Evolutionary conservation across 2,329 filamentous ascomycete species (phyloP).

Genomic region (Podosphaera xanthii): DNA sequence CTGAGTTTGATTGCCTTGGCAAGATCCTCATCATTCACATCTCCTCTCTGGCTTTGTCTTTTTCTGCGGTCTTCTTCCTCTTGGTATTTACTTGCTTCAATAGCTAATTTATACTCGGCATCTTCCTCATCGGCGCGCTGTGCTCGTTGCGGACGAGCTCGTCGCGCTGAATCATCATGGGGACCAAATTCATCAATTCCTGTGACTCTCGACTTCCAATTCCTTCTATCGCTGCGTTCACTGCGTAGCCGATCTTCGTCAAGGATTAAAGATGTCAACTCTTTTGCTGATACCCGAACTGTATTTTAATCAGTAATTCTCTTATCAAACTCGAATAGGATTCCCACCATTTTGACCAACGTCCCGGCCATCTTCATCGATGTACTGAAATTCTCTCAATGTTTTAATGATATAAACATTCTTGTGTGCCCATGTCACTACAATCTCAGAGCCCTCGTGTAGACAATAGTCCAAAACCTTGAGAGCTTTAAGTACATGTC

Average conservation of each 20-base stretch:
- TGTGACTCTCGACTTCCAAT: slow-evolving; percentile 90
- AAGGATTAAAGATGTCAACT: slow-evolving; percentile 73
- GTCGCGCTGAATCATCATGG: slow-evolving; percentile 17
- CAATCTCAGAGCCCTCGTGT: slow-evolving; percentile 86
- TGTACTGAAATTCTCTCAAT: slow-evolving; percentile 83
- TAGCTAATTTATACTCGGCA: slow-evolving; percentile 67
- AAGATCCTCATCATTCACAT: slow-evolving; percentile 57
- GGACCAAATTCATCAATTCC: slow-evolving; percentile 65
- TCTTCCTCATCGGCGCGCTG: slow-evolving; percentile 56
- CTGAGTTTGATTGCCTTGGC: slow-evolving; percentile 90
- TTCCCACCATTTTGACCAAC: slow-evolving; percentile 76
- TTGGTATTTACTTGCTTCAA: slow-evolving; percentile 87
- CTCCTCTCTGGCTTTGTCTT: slow-evolving; percentile 36
- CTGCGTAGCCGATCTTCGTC: slow-evolving; percentile 82
- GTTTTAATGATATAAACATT: slow-evolving; percentile 99
- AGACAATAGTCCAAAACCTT: slow-evolving; percentile 97
- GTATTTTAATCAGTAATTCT: slow-evolving; percentile 11
- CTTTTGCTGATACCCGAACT: slow-evolving; percentile 93
- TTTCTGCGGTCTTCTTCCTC: slow-evolving; percentile 72
- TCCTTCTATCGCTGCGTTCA: slow-evolving; percentile 75
- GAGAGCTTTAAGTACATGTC: slow-evolving; percentile 88
- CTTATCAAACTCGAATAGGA: neutral
- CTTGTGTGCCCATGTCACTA: slow-evolving; percentile 94
- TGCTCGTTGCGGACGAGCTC: slow-evolving; percentile 25
- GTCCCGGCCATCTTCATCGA: slow-evolving; percentile 85